Percentiles rank a stretch among this genome's conserved stretches.
phyloP scores from a whole-genome alignment of 2,329 filamentous ascomycete genomes.

The Paracamarosporium sp. region DNA sequence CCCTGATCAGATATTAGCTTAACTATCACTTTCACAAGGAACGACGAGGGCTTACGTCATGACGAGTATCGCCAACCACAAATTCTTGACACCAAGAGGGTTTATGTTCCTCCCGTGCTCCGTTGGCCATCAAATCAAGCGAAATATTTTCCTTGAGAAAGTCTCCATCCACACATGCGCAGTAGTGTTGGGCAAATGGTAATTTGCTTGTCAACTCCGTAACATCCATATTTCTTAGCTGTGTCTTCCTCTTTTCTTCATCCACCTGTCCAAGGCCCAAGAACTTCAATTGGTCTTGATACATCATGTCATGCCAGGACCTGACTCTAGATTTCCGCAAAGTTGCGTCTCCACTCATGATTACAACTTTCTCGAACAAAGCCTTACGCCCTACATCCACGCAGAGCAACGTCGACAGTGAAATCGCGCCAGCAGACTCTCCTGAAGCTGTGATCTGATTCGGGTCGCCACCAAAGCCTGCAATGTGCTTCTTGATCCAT shows the following conservation, averaged over 20 bases:
- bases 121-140: constrained; percentile 23
- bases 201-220: constrained; percentile 28
- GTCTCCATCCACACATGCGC: constrained; percentile 29
- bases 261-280: constrained; percentile 22
- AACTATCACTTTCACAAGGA: not conserved
- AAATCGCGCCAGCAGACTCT: constrained; percentile 55
- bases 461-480: constrained; percentile 49
- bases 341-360: constrained; percentile 41
- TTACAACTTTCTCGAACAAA: constrained; percentile 34
- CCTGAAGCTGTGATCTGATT: constrained; percentile 50
- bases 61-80: constrained; percentile 55
- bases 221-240: constrained; percentile 22
- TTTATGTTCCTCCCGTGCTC: constrained; percentile 37
- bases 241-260: constrained; percentile 15
- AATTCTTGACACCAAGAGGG: constrained; percentile 54
- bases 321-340: constrained; percentile 33
- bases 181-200: constrained; percentile 33
- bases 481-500: constrained; percentile 49
- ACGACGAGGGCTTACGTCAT: constrained; percentile 49
- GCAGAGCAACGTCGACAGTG: constrained; percentile 34
- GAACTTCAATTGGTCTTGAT: constrained; percentile 26
- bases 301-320: constrained; percentile 36
- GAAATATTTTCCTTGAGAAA: constrained; percentile 28
- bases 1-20: constrained; percentile 26
- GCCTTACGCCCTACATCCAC: constrained; percentile 27